phyloP scores from a whole-genome alignment of 768 basidiomycete species.

The Hysterangium stoloniferum region DNA sequence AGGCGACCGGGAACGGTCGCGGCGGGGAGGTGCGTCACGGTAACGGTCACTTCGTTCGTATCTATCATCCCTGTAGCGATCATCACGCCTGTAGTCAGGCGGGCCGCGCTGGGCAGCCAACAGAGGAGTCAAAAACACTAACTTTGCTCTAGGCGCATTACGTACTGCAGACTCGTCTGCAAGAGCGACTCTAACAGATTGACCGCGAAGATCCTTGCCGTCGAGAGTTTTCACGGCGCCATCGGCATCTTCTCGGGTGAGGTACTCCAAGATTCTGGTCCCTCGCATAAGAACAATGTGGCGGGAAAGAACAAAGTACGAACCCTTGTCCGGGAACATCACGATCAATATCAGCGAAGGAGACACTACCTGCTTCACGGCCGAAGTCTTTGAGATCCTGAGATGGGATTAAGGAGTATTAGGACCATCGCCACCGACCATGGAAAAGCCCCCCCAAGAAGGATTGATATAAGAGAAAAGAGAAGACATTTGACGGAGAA shows the following conservation, averaged over 20 bases:
- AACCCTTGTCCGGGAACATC: conserved; percentile 83
- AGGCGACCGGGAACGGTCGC: conserved; percentile 81
- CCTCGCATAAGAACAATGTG: conserved; percentile 8
- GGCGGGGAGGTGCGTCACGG: conserved; percentile 36
- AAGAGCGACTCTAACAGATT: conserved; percentile 62
- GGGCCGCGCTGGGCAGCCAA: conserved; percentile 4
- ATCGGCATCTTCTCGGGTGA: conserved; percentile 83
- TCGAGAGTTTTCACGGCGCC: conserved; percentile 85
- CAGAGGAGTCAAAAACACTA: neutral
- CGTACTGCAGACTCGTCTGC: conserved; percentile 47
- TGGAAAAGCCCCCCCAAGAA: conserved; percentile 28
- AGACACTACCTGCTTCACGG: conserved; percentile 86
- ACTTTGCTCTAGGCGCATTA: conserved; percentile 14
- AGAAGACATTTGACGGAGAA: conserved; percentile 4
- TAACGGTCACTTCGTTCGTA: conserved; percentile 29
- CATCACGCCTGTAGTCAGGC: conserved; percentile 42
- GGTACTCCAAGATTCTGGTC: conserved; percentile 80
- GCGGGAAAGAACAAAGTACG: conserved; percentile 19
- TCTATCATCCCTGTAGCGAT: conserved; percentile 37
- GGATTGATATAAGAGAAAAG: conserved; percentile 16
- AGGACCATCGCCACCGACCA: conserved; percentile 2
- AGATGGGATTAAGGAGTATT: conserved; percentile 5
- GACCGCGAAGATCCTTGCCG: conserved; percentile 81
- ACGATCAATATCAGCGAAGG: conserved; percentile 92
- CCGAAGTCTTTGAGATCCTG: conserved; percentile 98